Evolutionary conservation across 768 basidiomycete genomes (phyloP).

Genomic region (Termitomyces sp.): DNA sequence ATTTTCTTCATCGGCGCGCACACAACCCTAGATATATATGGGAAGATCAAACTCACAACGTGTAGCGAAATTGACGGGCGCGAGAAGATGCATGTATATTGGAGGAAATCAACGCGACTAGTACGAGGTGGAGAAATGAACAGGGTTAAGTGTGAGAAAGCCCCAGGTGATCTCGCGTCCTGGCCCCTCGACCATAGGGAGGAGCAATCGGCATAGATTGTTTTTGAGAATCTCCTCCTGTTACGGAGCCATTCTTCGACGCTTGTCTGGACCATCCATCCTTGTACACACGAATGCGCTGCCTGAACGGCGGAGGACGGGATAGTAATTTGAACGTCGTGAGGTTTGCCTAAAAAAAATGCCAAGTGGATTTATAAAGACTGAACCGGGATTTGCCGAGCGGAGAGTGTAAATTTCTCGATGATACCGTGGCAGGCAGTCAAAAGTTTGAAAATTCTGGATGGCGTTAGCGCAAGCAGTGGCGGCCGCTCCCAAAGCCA

Average conservation of each 20-base stretch:
- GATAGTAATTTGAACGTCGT: constrained; percentile 87
- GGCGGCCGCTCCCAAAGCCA: background rate
- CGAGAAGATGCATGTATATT: constrained; percentile 9
- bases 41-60: constrained; percentile 19
- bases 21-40: constrained; percentile 10
- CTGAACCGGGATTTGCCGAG: constrained; percentile 19
- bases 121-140: constrained; percentile 14
- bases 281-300: constrained; percentile 34
- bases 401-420: constrained; percentile 19
- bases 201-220: constrained; percentile 88
- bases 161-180: constrained; percentile 95
- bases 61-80: background rate
- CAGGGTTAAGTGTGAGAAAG: constrained; percentile 48
- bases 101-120: constrained; percentile 2
- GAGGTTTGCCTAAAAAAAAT: constrained; percentile 21
- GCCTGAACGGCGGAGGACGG: constrained; percentile 45
- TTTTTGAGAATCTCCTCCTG: constrained; percentile 67
- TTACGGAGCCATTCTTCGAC: constrained; percentile 59
- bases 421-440: background rate
- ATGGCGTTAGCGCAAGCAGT: constrained; percentile 24
- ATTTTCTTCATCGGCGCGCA: constrained; percentile 65
- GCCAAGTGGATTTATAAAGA: constrained; percentile 24
- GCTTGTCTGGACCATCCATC: constrained; percentile 87
- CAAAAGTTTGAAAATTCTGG: background rate
- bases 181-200: constrained; percentile 87